A percentile compares a stretch with the other conserved stretches of the same genome.
Conservation (phyloP, 2,329 filamentous ascomycete genomes). For the Botrytis tulipae region DNA sequence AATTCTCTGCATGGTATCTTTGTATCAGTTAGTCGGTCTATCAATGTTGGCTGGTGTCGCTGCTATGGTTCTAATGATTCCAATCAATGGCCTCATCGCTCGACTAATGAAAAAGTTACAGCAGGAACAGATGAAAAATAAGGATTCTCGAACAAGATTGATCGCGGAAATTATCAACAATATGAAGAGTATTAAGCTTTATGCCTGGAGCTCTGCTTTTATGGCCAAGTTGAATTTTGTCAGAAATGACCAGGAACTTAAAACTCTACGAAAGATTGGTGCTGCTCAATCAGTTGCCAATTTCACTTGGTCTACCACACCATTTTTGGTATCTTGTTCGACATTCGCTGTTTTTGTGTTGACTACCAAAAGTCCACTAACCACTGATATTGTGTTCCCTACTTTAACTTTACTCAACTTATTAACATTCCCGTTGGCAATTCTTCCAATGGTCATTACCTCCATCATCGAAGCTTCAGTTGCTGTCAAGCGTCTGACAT, state of each 20-base stretch:
- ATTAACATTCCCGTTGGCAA: constrained; percentile 88
- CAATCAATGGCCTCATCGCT: constrained; percentile 88
- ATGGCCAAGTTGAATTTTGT: constrained; percentile 97
- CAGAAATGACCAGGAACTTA: constrained; percentile 91
- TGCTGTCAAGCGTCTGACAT: constrained; percentile 79
- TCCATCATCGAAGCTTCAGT: constrained; percentile 95
- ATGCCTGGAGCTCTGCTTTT: constrained; percentile 95
- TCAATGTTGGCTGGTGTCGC: constrained; percentile 95
- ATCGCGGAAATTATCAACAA: constrained; percentile 99
- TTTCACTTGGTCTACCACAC: constrained; percentile 97
- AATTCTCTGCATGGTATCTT: constrained; percentile 86
- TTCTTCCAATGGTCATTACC: constrained; percentile 97
- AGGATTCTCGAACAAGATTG: constrained; percentile 84
- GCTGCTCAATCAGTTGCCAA: constrained; percentile 92
- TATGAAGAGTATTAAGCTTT: constrained; percentile 99
- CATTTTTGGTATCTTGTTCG: constrained; percentile 94
- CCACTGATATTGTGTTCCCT: constrained; percentile 94
- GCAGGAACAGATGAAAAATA: constrained; percentile 98
- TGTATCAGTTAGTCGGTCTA: constrained; percentile 91
- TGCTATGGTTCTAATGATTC: constrained; percentile 97
- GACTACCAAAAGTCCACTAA: constrained; percentile 75
- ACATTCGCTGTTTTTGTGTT: constrained; percentile 95
- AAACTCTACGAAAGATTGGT: constrained; percentile 93
- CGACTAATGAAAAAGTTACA: constrained; percentile 92
- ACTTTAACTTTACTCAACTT: constrained; percentile 92